A percentile compares a stretch with the other conserved stretches of the same genome.
Evolutionary conservation across 176 grass and related monocot genomes (phyloP).

Genomic region (Oropetium thomaeum): DNA sequence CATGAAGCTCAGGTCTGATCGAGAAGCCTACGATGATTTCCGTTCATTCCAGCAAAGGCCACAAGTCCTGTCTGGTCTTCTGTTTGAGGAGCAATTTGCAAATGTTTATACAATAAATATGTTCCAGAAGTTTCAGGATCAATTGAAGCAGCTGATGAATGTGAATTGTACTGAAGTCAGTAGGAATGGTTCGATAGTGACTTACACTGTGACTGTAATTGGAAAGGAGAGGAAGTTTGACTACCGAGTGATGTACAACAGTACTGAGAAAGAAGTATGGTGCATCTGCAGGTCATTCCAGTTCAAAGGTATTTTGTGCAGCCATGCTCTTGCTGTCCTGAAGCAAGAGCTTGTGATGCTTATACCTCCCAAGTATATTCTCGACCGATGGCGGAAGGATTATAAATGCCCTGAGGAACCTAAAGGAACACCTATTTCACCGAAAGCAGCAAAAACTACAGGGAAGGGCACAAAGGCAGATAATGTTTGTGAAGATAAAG

Average conservation of each 20-base stretch:
- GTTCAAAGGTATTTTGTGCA: slow-evolving; percentile 95
- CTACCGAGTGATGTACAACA: slow-evolving; percentile 80
- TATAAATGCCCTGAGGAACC: slow-evolving; percentile 76
- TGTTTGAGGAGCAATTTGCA: slow-evolving; percentile 84
- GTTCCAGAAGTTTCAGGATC: slow-evolving; percentile 87
- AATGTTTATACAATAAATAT: slow-evolving; percentile 90
- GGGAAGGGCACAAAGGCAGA: slow-evolving; percentile 40
- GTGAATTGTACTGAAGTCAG: slow-evolving; percentile 61
- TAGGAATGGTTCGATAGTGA: slow-evolving; percentile 61
- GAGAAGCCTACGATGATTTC: slow-evolving; percentile 89
- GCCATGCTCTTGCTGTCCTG: slow-evolving; percentile 85
- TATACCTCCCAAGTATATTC: slow-evolving; percentile 86
- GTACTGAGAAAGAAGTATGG: slow-evolving; percentile 76
- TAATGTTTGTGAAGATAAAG: slow-evolving; percentile 50
- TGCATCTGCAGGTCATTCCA: slow-evolving; percentile 89
- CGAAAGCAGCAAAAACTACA: slow-evolving; percentile 22
- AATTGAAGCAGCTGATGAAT: slow-evolving; percentile 82
- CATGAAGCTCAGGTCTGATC: slow-evolving; percentile 75
- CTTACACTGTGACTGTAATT: slow-evolving; percentile 72
- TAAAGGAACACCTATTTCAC: slow-evolving; percentile 44
- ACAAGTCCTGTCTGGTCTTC: slow-evolving; percentile 70
- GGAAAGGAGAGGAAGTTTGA: slow-evolving; percentile 81
- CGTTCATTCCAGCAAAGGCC: slow-evolving; percentile 87
- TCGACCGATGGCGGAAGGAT: slow-evolving; percentile 89
- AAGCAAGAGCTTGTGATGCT: slow-evolving; percentile 86